Evolutionary conservation across 805 yeast genomes (phyloP).

Genomic region (Kregervanrija pseudodelftensis): DNA sequence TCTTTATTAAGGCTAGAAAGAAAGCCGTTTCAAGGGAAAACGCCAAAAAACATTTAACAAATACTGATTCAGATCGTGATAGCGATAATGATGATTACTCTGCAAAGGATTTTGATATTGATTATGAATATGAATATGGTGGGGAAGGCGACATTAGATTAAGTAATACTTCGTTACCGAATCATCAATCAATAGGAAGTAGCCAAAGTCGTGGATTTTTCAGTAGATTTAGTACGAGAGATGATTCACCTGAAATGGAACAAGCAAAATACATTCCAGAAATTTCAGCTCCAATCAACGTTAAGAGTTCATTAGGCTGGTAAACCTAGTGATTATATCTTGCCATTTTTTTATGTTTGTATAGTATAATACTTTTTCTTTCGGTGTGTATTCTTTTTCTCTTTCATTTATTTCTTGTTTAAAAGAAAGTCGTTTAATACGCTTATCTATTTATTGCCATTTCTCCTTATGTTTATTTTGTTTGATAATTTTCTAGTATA

Average conservation of each 20-base stretch:
- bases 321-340: slow-evolving; percentile 7
- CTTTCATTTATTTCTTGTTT: slow-evolving; percentile 2
- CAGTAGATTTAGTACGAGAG: slow-evolving; percentile 1
- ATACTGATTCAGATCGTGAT: background rate
- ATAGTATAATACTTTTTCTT: background rate
- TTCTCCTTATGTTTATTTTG: background rate
- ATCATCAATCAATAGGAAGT: no score
- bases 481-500: background rate
- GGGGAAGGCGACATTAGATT: slow-evolving; percentile 7
- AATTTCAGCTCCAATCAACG: slow-evolving; percentile 64
- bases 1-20: slow-evolving; percentile 6
- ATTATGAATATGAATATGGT: background rate
- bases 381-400: background rate
- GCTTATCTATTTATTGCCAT: background rate
- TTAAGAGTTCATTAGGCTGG: slow-evolving; percentile 73
- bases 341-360: background rate
- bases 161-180: background rate
- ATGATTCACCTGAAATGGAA: slow-evolving; percentile 11
- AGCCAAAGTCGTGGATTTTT: no score
- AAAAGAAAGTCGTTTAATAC: background rate
- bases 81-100: background rate
- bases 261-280: slow-evolving; percentile 30
- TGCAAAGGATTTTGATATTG: background rate
- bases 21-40: slow-evolving; percentile 4
- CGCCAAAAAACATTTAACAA: slow-evolving; percentile 1